These are phyloP conservation scores for Annona squamosa DNA, from an alignment of 164 flowering plant genomes.

Conservation along the genomic window DNA sequence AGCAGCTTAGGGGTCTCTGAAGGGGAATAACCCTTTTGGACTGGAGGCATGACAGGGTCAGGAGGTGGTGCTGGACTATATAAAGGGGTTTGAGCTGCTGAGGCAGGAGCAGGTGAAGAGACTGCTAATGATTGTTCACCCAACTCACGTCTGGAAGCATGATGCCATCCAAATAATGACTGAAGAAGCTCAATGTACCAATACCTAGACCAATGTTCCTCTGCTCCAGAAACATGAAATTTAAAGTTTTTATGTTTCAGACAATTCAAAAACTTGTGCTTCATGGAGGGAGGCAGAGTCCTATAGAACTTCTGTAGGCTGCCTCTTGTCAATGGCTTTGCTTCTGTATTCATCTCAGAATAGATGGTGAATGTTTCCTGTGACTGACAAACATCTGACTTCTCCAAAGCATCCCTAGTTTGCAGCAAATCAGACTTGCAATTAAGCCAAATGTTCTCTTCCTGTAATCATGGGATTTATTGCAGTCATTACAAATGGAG, in stretches of 20 bases:
- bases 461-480: constrained; percentile 30
- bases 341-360: constrained; percentile 13
- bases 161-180: constrained; percentile 22
- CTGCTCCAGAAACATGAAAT: constrained; percentile 35
- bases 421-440: constrained; percentile 38
- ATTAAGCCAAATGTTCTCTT: constrained; percentile 36
- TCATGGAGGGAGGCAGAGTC: constrained; percentile 36
- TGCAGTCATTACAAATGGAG: not conserved
- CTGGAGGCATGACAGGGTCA: constrained; percentile 20
- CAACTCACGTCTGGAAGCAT: constrained; percentile 27
- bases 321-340: constrained; percentile 17
- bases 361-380: constrained; percentile 18
- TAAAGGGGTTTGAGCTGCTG: constrained; percentile 21
- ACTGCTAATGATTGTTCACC: constrained; percentile 15
- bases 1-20: constrained; percentile 17
- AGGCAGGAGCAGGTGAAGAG: constrained; percentile 22
- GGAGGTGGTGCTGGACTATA: constrained; percentile 18
- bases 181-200: constrained; percentile 33
- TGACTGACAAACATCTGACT: constrained; percentile 19
- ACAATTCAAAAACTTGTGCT: constrained; percentile 46
- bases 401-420: constrained; percentile 27
- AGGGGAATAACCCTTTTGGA: constrained; percentile 17
- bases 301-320: constrained; percentile 27
- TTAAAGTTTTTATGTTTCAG: constrained; percentile 27
- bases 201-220: constrained; percentile 20